Base-by-base conservation (phyloP, 1,284 basidiomycete species). In the Fomitopsis pinicola region DNA sequence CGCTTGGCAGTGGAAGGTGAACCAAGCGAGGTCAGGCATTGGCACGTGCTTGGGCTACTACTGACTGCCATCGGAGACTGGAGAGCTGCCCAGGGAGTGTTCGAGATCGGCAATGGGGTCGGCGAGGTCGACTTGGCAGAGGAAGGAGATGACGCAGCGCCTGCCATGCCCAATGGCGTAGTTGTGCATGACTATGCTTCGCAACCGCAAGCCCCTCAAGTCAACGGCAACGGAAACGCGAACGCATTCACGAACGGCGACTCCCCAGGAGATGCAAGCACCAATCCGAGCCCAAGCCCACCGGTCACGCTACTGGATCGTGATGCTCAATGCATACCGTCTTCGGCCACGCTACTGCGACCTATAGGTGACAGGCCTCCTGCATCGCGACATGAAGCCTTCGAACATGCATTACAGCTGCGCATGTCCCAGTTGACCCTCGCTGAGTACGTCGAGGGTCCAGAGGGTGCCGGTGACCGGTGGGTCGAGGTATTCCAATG, bases 21-120 rank as follows among this genome's bases (percentile, higher is more conserved):
- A 59, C 80, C 90, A 0, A 77, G 77, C 28, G 89, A 92, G 66
- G 81, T 92, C 30, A 83, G 92, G 45, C 87, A 91, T 60, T 98
- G 96, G 97, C 97, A 98, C 74, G 81, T 98, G 17, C 82, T 98
- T 0, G 93, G 92, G 0, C 78, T 99, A 5, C 74, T 98, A 15
- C 80, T 96, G 10, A 88, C 89, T 0, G 89, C 92, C 5, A 80
- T 82, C 38, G 93, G 91, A 63, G 89, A 96, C 69, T 95, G 92
- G 92, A 76, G 78, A 38, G 89, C 87, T 6, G 95, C 96, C 0
- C 79, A 80, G 48, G 86, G 87, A 59, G 86, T 97, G 2, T 76
- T 96, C 53, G 93, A 95, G 59, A 80, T 86, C 2, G 91, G 86
- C 17, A 77, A 86, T 1, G 78, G 75, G 9, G 76, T 87, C 15